Base-by-base conservation (phyloP, 768 basidiomycete species). In the Neoboletus subvelutipes region DNA sequence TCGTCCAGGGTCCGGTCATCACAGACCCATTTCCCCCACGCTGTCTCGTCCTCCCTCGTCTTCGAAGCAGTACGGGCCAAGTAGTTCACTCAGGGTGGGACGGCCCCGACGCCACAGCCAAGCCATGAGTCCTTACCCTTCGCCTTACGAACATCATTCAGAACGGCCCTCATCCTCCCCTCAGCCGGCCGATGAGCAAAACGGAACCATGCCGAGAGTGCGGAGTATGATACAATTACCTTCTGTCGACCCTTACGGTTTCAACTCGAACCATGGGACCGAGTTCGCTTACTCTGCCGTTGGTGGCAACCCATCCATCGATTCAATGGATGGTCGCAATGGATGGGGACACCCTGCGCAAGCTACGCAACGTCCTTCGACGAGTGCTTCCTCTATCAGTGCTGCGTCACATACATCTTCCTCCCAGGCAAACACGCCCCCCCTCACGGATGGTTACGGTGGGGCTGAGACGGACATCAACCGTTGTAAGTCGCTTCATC, bases 101-200 rank as follows among this genome's bases (percentile, higher is more conserved):
- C 81, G 91, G 31, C 80, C 81, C 45, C 81, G 91, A 43, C 82
- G 91, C 55, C 91, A 92, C 71, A 90, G 87, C 69, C 91, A 93
- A 70, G 91, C 90, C 1, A 86, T 93, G 79, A 88, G 85, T 64
- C 91, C 91, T 13, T 93, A 93, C 72, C 91, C 91, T 18, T 87
- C 84, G 59, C 89, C 90, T 45, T 93, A 92, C 71, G 86, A 85
- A 57, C 82, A 86, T 53, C 76, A 80, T 45, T 82, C 83, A 50
- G 83, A 85, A 59, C 82, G 88, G 40, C 86, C 85, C 1, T 88
- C 86, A 53, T 84, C 86, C 26, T 87, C 86, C 11, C 88, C 87
- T 20, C 85, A 87, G 63, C 86, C 86, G 28, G 74, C 80, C 54
- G 86, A 78, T 22, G 78, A 78, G 28, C 74, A 76, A 60, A 66